Base-by-base conservation (phyloP, 257 asterid species). In the Solanum piurae region DNA sequence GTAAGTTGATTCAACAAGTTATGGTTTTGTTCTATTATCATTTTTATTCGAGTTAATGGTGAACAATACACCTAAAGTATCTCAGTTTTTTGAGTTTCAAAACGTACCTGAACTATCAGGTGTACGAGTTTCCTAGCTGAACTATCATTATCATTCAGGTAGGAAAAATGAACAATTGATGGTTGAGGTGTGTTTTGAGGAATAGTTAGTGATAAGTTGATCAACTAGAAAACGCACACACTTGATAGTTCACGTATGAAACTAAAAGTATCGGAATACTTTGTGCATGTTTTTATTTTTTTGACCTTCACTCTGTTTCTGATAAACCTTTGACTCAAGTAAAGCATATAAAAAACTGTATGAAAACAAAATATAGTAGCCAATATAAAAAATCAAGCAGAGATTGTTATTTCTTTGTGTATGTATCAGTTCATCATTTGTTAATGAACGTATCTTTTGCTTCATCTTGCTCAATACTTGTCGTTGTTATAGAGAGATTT, bases 1-100 rank as follows among this genome's bases (percentile, higher is more conserved):
- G 98, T 93, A 89, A 23, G 74, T 86, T 38, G 55, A 66, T 44
- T 49, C 34, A 75, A 75, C 55, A 75, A 37, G 55, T 75, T 34
- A 73, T 73, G 25, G 5, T 73, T 34, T 12, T 34, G 27, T 29
- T 69, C 18, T 37, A 21, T 5, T 36, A 74, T 74, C 49, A 74
- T 36, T 74, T 36, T 60, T 60, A 60, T 60, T 21, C 1, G 27
- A 60, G 68, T 60, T 60, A 60, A 8, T 60, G 68, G 68, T 60
- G 68, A 60, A 60, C 20, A 60, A 60, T 23, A 58, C 68, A 21
- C 27, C 27, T 21, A 21, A 9, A 60, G 12, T 60, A 60, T 60
- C 27, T 23, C 0, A 8, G 12, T 60, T 60, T 58, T 60, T 60
- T 21, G 3, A 60, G 27, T 60, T 60, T 60, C 68, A 23, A 60